Evolutionary conservation across 1,284 basidiomycete species (phyloP).

Genomic region (Taiwanofungus camphoratus): DNA sequence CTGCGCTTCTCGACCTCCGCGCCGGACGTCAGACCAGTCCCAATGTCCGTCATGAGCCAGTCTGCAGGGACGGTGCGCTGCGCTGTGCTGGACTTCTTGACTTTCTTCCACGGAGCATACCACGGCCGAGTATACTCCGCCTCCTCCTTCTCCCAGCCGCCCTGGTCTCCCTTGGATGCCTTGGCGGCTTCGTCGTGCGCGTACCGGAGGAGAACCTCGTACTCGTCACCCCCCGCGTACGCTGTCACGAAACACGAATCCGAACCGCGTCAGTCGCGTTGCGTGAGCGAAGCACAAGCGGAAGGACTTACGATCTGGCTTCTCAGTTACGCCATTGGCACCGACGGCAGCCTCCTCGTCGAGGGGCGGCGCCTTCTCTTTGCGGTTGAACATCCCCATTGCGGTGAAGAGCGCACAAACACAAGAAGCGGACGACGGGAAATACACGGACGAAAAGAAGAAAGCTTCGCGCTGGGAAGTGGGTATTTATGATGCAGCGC

Average conservation of each 20-base stretch:
- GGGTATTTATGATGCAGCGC: too few relatives aligned
- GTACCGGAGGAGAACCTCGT: constrained; percentile 7
- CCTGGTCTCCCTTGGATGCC: constrained; percentile 1
- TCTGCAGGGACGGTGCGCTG: constrained; percentile 7
- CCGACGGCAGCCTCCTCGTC: constrained; percentile 7
- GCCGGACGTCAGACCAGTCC: constrained; percentile 2
- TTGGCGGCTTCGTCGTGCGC: constrained; percentile 9
- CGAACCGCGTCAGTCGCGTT: not conserved
- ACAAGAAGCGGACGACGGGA: too few relatives aligned
- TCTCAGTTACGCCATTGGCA: not conserved
- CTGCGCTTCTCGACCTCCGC: constrained; percentile 6
- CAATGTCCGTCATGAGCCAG: constrained; percentile 9
- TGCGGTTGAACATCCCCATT: constrained; percentile 2
- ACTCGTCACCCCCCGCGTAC: constrained; percentile 8
- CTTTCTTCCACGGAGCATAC: constrained; percentile 10
- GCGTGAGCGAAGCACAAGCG: not conserved
- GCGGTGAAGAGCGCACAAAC: too few relatives aligned
- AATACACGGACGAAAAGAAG: too few relatives aligned
- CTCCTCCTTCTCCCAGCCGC: constrained; percentile 4
- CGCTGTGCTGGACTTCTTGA: not conserved
- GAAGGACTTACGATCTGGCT: constrained; percentile 1
- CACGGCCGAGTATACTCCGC: constrained; percentile 2
- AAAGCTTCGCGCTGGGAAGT: too few relatives aligned
- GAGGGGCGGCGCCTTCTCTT: constrained; percentile 3
- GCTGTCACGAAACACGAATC: not conserved